Evolutionary conservation across 768 basidiomycete genomes (phyloP), one percentile per base, ranked within the genome.

Genomic region (Gymnopilus dilepis): DNA sequence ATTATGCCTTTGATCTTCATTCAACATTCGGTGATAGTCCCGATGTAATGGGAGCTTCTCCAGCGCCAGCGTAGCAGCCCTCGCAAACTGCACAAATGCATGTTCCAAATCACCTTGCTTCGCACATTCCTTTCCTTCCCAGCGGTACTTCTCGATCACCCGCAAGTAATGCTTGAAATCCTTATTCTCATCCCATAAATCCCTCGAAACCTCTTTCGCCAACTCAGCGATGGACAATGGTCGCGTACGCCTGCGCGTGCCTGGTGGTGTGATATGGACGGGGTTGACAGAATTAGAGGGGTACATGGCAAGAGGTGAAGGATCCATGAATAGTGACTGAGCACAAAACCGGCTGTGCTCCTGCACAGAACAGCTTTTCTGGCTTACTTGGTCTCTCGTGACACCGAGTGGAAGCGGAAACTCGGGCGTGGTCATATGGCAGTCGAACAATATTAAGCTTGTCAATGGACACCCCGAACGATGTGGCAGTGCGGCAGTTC

Each of bases 11-110:
- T 94, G 92, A 9, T 79, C 76, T 6, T 75, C 56, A 47, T 71
- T 87, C 66, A 94, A 72, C 45, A 86, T 72, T 0, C 76, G 76
- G 33, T 80, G 67, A 70, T 89, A 94, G 42, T 91, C 87, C 56
- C 81, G 77, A 74, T 94, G 92, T 1, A 78, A 76, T 0, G 92
- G 92, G n/a, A 94, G 76, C 64, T 84, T 88, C 77, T 94, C 91
- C 9, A 92, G 82, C 6, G 92, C 89, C 59, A 93, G 77, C 1
- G 89, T 91, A 0, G 91, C 91, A 8, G 91, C 89, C 61, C 80
- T 85, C 3, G 91, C 91, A 52, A 84, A 85, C 62, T 86, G 80
- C 15, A 93, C 78, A 72, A 92, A 94, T 1, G 88, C 89, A n/a
- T 73, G 77, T 70, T 93, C 89, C 50, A 87, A 76, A 70, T 94